Evolutionary conservation across 78 protist species (phyloP).

Genomic region (Dictyostelium brefeldianum): DNA sequence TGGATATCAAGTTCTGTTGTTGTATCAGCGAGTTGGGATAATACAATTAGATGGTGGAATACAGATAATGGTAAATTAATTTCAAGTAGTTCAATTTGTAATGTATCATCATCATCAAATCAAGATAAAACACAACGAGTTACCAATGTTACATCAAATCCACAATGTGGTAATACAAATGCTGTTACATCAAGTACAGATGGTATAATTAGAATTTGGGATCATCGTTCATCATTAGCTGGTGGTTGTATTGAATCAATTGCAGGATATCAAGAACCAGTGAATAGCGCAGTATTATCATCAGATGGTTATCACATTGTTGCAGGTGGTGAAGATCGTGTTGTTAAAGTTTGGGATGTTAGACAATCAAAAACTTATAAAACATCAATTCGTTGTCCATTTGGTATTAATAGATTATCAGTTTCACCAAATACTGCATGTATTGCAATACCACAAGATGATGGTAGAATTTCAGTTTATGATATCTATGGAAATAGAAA

Average conservation of each 20-base stretch:
- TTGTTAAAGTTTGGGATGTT: slow-evolving; percentile 65
- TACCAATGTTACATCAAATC: slow-evolving; percentile 32
- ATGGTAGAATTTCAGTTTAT: slow-evolving; percentile 73
- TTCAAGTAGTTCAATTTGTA: background rate
- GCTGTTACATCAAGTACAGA: slow-evolving; percentile 47
- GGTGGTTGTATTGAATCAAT: slow-evolving; percentile 34
- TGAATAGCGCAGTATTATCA: slow-evolving; percentile 40
- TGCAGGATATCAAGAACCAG: slow-evolving; percentile 28
- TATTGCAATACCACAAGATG: slow-evolving; percentile 73
- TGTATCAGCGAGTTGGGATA: slow-evolving; percentile 69
- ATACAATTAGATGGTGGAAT: slow-evolving; percentile 61
- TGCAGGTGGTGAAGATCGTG: slow-evolving; percentile 57
- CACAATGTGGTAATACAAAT: background rate
- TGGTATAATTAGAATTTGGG: slow-evolving; percentile 62
- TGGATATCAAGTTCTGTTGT: slow-evolving; percentile 21
- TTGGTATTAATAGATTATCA: slow-evolving; percentile 44
- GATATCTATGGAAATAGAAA: slow-evolving; percentile 67
- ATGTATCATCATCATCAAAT: no score
- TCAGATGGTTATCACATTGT: slow-evolving; percentile 25
- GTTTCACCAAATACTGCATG: slow-evolving; percentile 14
- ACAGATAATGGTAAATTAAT: slow-evolving; percentile 43
- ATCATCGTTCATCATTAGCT: background rate
- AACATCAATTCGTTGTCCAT: slow-evolving; percentile 77
- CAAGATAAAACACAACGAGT: background rate
- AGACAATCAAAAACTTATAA: slow-evolving; percentile 50